Conservation (phyloP, 495 filamentous ascomycete species). For the Venustampulla echinocandica region DNA sequence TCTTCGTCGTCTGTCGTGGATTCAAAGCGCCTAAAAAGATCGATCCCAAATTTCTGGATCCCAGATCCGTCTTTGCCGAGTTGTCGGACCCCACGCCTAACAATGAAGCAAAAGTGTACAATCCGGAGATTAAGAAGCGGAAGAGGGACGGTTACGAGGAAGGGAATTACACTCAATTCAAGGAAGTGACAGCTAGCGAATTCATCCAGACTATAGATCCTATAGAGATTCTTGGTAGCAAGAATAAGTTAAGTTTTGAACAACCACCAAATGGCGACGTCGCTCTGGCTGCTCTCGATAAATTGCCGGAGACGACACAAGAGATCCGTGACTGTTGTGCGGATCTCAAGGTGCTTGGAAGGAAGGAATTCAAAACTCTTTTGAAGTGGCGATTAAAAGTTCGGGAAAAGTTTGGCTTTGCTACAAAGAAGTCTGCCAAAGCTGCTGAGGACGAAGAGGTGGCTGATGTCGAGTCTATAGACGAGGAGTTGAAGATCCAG, state of each 20-base stretch:
- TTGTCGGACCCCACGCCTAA: slow-evolving; percentile 82
- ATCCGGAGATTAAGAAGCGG: slow-evolving; percentile 91
- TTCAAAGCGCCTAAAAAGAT: slow-evolving; percentile 89
- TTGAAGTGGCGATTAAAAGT: slow-evolving; percentile 87
- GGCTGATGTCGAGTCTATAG: slow-evolving; percentile 77
- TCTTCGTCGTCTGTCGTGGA: slow-evolving; percentile 92
- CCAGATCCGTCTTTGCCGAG: slow-evolving; percentile 88
- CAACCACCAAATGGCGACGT: slow-evolving; percentile 73
- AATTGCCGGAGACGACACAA: slow-evolving; percentile 84
- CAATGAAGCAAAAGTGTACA: slow-evolving; percentile 96
- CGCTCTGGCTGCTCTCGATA: slow-evolving; percentile 74
- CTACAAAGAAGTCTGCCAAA: slow-evolving; percentile 56
- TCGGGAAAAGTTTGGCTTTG: slow-evolving; percentile 83
- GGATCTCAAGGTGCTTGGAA: slow-evolving; percentile 84
- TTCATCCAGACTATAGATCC: slow-evolving; percentile 94
- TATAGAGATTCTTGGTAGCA: slow-evolving; percentile 84
- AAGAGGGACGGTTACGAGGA: slow-evolving; percentile 97
- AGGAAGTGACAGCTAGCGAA: slow-evolving; percentile 76
- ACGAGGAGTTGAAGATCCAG: slow-evolving; percentile 84
- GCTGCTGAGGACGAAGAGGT: slow-evolving; percentile 55
- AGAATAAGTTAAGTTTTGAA: slow-evolving; percentile 76
- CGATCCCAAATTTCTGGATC: slow-evolving; percentile 88
- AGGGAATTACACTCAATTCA: slow-evolving; percentile 87
- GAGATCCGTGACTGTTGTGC: slow-evolving; percentile 79
- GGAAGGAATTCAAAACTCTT: slow-evolving; percentile 91